A percentile compares a stretch with the other conserved stretches of the same genome.
phyloP scores from a whole-genome alignment of 75 land plant species.

The Sequoia sempervirens region DNA sequence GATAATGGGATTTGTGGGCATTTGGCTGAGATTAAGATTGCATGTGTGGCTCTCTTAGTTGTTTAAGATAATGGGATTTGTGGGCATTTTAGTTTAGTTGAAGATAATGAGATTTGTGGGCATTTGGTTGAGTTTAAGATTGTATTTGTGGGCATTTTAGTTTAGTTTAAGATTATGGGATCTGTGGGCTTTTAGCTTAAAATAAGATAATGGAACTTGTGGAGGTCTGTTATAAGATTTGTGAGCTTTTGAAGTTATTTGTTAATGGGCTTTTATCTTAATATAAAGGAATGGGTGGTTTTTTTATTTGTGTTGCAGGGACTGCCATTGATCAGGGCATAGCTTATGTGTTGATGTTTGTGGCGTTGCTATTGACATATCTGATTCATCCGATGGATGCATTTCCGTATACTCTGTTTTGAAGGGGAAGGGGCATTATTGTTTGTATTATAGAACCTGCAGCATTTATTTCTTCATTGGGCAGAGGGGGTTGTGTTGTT shows the following conservation, averaged over 20 bases:
- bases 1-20: background rate
- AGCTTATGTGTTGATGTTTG: conserved; percentile 49
- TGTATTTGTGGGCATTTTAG: too few relatives aligned
- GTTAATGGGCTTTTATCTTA: background rate
- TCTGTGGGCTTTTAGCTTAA: too few relatives aligned
- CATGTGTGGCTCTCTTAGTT: too few relatives aligned
- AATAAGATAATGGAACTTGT: too few relatives aligned
- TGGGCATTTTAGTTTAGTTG: too few relatives aligned
- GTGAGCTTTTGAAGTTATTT: too few relatives aligned
- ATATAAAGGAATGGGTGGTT: background rate
- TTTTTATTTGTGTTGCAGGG: conserved; percentile 18
- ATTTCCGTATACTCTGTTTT: conserved; percentile 19
- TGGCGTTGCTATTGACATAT: conserved; percentile 60
- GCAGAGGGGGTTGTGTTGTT: background rate
- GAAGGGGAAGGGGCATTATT: background rate
- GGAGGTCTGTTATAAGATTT: too few relatives aligned
- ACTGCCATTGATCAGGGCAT: conserved; percentile 57
- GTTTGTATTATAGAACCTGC: background rate
- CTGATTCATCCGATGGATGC: conserved; percentile 56
- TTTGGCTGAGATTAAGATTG: background rate
- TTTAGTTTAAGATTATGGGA: too few relatives aligned
- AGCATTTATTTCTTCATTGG: background rate
- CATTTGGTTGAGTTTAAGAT: too few relatives aligned
- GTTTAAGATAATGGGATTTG: too few relatives aligned
- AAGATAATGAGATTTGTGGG: too few relatives aligned